Evolutionary conservation across 1,284 basidiomycete species (phyloP).

Genomic region (Apiotrichum veenhuisii): DNA sequence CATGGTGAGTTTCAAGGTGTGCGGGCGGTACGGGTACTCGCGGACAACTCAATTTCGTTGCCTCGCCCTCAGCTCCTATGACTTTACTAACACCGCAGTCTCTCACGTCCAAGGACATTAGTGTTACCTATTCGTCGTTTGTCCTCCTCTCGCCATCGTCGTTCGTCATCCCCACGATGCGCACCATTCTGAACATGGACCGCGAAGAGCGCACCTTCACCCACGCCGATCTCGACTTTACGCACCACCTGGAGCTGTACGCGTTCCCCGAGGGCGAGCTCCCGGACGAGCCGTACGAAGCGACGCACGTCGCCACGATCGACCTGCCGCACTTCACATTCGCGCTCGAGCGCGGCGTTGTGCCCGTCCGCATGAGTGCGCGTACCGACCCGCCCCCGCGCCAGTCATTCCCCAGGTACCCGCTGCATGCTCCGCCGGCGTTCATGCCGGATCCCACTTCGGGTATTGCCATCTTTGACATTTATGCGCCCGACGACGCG

Average conservation of each 20-base stretch:
- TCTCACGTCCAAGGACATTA: neutral
- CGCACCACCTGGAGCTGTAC: conserved; percentile 40
- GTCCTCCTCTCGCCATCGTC: conserved; percentile 39
- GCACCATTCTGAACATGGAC: conserved; percentile 23
- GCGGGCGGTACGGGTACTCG: no score
- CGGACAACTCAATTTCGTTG: no score
- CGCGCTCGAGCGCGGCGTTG: conserved; percentile 23
- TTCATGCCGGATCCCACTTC: conserved; percentile 41
- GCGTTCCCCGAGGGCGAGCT: conserved; percentile 32
- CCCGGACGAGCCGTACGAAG: conserved; percentile 3
- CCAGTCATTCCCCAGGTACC: conserved; percentile 35
- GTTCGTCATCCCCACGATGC: conserved; percentile 35
- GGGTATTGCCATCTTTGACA: conserved; percentile 40
- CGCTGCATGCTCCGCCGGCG: conserved; percentile 25
- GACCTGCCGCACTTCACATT: conserved; percentile 37
- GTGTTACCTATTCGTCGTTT: conserved; percentile 32
- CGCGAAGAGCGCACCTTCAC: conserved; percentile 25
- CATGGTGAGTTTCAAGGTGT: conserved; percentile 20
- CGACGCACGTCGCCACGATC: conserved; percentile 34
- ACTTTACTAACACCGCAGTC: neutral
- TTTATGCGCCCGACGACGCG: conserved; percentile 28
- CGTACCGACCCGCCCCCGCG: conserved; percentile 48
- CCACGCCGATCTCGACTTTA: conserved; percentile 29
- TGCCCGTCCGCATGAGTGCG: conserved; percentile 34
- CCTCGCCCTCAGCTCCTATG: no score